Base-by-base conservation (phyloP, 148 eudicot genomes). In the Linanthus parryae region DNA sequence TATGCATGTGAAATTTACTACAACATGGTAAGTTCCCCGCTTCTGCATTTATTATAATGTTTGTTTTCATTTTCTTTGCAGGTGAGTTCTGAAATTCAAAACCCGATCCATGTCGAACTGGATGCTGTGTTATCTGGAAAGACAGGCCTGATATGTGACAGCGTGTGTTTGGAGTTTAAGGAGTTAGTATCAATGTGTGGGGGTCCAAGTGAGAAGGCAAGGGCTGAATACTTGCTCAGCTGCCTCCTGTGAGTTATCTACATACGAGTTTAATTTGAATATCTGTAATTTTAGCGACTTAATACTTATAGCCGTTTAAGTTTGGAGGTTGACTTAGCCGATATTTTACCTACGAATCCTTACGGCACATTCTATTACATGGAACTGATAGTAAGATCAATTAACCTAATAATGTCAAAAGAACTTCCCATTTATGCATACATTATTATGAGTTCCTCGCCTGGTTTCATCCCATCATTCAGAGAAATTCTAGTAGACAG, bases 131-230 rank as follows among this genome's bases (percentile, higher is more conserved):
- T 84, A 43, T 73, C 69, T 35, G 75, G 66, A 20, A 84, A 74
- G 67, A 64, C 62, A 61, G 88, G 95, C 44, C 75, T 92, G 25
- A 71, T 76, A 44, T 92, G 99, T 59, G 67, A 82, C 72, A 64
- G 72, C 57, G 95, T 78, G 50, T 54, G 58, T 59, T 73, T 62
- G 5, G 99, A 92, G 71, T 92, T 92, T 69, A 69, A 66, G 76
- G 88, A 84, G 63, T 60, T 92, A 52, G 72, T 92, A 43, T 69
- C 79, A 38, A 92, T 82, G 96, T 88, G 80, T 58, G 96, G 94
- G 24, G 99, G 96, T 39, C 70, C 73, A 28, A 80, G 73, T 50
- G 99, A 92, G 75, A 77, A 73, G 56, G 63, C 55, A 42, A 79
- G 99, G 65, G 88, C 94, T 7, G 58, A 64, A 36, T 56, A 67